Percentiles rank a stretch among this genome's conserved stretches.
phyloP scores from a whole-genome alignment of 345 rosid species.

The Eutrema yunnanense region DNA sequence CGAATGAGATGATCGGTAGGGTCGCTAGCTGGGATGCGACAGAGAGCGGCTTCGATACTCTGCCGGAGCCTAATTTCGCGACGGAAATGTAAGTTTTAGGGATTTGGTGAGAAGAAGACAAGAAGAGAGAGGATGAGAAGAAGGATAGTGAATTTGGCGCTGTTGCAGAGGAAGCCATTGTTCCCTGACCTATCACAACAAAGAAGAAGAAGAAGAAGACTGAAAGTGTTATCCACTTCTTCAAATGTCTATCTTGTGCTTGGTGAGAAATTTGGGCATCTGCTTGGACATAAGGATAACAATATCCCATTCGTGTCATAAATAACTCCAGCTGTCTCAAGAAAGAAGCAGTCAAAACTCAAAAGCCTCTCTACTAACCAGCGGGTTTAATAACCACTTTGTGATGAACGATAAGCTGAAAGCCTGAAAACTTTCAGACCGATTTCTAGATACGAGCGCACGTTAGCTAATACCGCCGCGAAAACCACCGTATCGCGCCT shows the following conservation, averaged over 20 bases:
- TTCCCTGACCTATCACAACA: background rate
- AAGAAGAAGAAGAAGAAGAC: slow-evolving; percentile 14
- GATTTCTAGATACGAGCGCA: slow-evolving; percentile 21
- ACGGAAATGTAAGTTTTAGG: slow-evolving; percentile 22
- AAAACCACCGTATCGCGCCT: slow-evolving; percentile 13
- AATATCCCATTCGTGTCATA: background rate
- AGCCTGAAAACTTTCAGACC: background rate
- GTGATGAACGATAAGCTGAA: background rate
- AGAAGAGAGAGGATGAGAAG: slow-evolving; percentile 47
- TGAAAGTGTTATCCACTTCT: slow-evolving; percentile 33
- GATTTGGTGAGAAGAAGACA: slow-evolving; percentile 31
- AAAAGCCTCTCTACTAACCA: background rate
- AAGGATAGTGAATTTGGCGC: slow-evolving; percentile 44
- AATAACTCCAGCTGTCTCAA: slow-evolving; percentile 8
- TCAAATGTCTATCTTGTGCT: slow-evolving; percentile 15
- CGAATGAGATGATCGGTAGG: slow-evolving; percentile 64
- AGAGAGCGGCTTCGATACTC: slow-evolving; percentile 30
- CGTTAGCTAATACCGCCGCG: slow-evolving; percentile 27
- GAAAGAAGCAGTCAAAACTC: background rate
- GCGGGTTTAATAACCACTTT: background rate
- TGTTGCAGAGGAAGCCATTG: slow-evolving; percentile 47
- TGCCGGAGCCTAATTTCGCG: slow-evolving; percentile 19
- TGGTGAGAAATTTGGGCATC: background rate
- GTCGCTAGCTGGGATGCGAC: slow-evolving; percentile 55
- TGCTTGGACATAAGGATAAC: slow-evolving; percentile 15